Evolutionary conservation across 495 filamentous ascomycete species (phyloP).

Genomic region (Daldinia bambusicola): DNA sequence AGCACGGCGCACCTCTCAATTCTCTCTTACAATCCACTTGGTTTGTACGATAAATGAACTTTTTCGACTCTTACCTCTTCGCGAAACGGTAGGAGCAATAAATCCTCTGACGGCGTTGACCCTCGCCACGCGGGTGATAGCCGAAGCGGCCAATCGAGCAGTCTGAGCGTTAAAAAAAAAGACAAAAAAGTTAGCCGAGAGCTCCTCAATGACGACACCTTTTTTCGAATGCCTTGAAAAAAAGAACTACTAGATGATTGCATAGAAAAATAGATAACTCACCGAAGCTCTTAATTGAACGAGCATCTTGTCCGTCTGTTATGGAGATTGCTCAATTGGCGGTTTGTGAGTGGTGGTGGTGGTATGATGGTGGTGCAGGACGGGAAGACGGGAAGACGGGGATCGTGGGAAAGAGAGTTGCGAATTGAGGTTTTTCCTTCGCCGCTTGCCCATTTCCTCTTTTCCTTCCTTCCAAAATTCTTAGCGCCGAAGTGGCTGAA

Average conservation of each 20-base stretch:
- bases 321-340: slow-evolving; percentile 43
- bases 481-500: slow-evolving; percentile 31
- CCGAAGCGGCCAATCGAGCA: slow-evolving; percentile 80
- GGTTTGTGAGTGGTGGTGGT: slow-evolving; percentile 15
- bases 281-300: slow-evolving; percentile 44
- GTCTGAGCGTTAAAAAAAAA: slow-evolving; percentile 50
- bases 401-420: slow-evolving; percentile 11
- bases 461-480: slow-evolving; percentile 7
- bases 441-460: slow-evolving; percentile 14
- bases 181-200: slow-evolving; percentile 37
- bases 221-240: not conserved
- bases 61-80: slow-evolving; percentile 70
- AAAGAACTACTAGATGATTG: no score
- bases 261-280: slow-evolving; percentile 8
- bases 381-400: slow-evolving; percentile 3
- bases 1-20: slow-evolving; percentile 19
- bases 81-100: slow-evolving; percentile 76
- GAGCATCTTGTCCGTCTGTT: slow-evolving; percentile 47
- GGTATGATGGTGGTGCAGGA: slow-evolving; percentile 17
- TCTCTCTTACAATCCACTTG: slow-evolving; percentile 12
- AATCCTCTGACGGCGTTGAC: slow-evolving; percentile 82
- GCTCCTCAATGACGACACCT: slow-evolving; percentile 5
- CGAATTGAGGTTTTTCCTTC: slow-evolving; percentile 39
- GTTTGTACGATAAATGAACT: slow-evolving; percentile 32
- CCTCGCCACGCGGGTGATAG: slow-evolving; percentile 74